Evolutionary conservation across 805 yeast genomes (phyloP), one percentile per base, ranked within the genome.

Genomic region (Jamesozyma rosinii): DNA sequence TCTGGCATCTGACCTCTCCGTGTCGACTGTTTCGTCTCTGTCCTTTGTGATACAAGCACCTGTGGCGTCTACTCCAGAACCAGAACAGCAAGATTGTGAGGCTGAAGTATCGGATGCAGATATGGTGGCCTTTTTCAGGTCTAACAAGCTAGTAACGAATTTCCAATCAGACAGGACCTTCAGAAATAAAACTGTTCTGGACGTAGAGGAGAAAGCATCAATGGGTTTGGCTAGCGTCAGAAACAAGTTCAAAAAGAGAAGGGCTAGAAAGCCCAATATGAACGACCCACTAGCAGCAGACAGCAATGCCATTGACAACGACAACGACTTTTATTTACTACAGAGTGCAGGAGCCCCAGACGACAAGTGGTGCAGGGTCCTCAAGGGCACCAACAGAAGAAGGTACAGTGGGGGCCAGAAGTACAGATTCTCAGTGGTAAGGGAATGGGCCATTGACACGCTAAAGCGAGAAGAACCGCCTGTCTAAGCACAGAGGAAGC

Each of bases 321-420:
- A n/a, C n/a, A n/a, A n/a, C n/a, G n/a, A n/a, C n/a, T n/a, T n/a
- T n/a, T n/a, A n/a, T n/a, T n/a, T n/a, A n/a, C 54, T 14, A 34
- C 39, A 9, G 49, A 46, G 26, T 48, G 48, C 21, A 46, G 46
- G n/a, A 48, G 38, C 29, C 42, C 53, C 37, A 35, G 60, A 55
- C 40, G 59, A 54, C 43, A 56, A 56, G 46, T 41, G 50, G 45
- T 45, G 44, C 36, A 52, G 61, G 30, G 47, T 49, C 37, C 32
- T 42, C 17, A 56, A 56, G 40, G 51, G 52, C 22, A 48, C 49
- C 9, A 49, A 44, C 26, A 46, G 58, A 36, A 47, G 60, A 26
- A 35, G 39, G 32, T 40, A 38, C 35, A 34, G 5, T 4, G 18
- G 17, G 4, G 42, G 42, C 11, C 15, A 17, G 11, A 32, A 26